Evolutionary conservation across 2,329 filamentous ascomycete species (phyloP).

Genomic region (Colletotrichum caudatum): DNA sequence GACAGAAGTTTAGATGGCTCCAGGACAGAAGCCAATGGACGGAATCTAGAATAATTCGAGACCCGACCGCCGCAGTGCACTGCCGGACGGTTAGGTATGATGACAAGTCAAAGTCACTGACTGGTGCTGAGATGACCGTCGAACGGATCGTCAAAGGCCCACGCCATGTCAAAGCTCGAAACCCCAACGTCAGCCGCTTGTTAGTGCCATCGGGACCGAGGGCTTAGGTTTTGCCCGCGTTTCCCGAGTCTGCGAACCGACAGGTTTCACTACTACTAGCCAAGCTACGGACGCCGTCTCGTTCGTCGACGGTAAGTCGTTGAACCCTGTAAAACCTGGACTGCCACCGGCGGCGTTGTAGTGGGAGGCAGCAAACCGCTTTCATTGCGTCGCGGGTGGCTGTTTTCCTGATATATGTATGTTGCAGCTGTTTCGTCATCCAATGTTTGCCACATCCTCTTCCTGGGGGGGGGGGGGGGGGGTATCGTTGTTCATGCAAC

Average conservation of each 20-base stretch:
- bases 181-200: constrained; percentile 5
- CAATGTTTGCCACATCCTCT: constrained; percentile 8
- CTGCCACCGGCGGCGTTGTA: neutral
- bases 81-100: neutral
- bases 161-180: constrained; percentile 23
- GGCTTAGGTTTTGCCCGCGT: constrained; percentile 10
- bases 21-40: constrained; percentile 12
- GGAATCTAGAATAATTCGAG: constrained; percentile 30
- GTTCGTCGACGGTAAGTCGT: neutral
- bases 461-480: neutral
- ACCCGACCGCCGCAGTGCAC: constrained; percentile 1
- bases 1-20: constrained; percentile 31
- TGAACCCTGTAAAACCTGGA: neutral
- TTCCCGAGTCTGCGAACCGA: constrained; percentile 23
- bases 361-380: neutral
- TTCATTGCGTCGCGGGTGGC: constrained; percentile 5
- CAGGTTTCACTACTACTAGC: constrained; percentile 23
- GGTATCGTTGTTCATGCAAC: constrained; percentile 9
- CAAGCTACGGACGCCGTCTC: constrained; percentile 17
- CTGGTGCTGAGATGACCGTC: constrained; percentile 21
- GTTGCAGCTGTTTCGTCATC: constrained; percentile 19
- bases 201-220: constrained; percentile 35
- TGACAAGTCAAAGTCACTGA: constrained; percentile 11
- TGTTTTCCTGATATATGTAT: constrained; percentile 24
- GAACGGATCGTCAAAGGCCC: constrained; percentile 1